Evolutionary conservation across 306 rosid species (phyloP), one percentile per base, ranked within the genome.

Genomic region (Sindora glabra): DNA sequence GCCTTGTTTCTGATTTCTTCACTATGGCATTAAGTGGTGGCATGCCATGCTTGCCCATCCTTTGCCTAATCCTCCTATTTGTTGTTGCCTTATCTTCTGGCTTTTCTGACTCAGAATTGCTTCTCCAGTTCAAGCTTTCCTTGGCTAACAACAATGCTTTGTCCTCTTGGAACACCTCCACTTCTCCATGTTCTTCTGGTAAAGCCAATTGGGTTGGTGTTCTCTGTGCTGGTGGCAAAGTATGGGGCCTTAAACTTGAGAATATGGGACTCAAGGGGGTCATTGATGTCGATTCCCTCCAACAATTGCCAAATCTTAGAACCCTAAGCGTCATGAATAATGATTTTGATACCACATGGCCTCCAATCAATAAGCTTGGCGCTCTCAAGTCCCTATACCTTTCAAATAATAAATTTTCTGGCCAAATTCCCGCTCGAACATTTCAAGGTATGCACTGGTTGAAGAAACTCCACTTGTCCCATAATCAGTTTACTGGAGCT

Each of bases 161-260:
- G 5, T 48, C 68, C 14, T 62, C 30, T 12, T 92, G 96, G 98
- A 79, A 46, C 3, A 3, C 44, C 6, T 54, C 76, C 0, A 36
- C 34, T 3, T 16, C 38, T 16, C 94, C 96, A 1, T 92, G 96
- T 63, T 10, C 46, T 0, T 77, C 29, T 10, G 26, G 6, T 7
- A 0, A 6, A 11, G 27, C 75, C 3, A 80, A 76, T 23, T 92
- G 98, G 98, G 48, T 30, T 1, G 86, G 86, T 1, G 8, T 89
- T 51, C 61, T 75, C 2, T 92, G 98, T 27, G 48, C 51, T 1
- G 41, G 40, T 1, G 94, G 85, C 9, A 38, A 69, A 12, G 25
- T 82, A 0, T 79, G 81, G 90, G 95, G 86, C 3, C 40, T 89
- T 68, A 59, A 53, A 54, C 89, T 92, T 0, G 88, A 89, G 46